Percentiles rank a stretch among this genome's conserved stretches.
These are phyloP conservation scores for Rhizophlyctis rosea DNA, from an alignment of 192 early-diverging fungal species.

Conservation along the genomic window DNA sequence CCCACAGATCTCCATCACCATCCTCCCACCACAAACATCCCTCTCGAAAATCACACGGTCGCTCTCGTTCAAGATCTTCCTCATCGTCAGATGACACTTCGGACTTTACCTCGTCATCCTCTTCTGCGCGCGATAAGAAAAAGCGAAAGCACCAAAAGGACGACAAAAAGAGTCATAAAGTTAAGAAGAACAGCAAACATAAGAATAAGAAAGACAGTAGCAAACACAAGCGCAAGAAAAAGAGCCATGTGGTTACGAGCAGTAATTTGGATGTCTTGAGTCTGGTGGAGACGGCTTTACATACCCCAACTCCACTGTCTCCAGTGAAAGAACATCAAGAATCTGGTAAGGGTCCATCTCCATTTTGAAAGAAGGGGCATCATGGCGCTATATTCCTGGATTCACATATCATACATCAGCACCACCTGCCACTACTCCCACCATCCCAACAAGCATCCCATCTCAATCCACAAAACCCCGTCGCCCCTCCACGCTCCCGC, in stretches of 20 bases:
- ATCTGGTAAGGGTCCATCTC: background rate
- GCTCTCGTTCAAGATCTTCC: conserved; percentile 2
- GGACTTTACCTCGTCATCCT: background rate
- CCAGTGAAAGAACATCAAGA: background rate
- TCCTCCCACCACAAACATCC: too few relatives aligned
- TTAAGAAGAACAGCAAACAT: conserved; percentile 1
- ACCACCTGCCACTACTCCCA: background rate
- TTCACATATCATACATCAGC: background rate
- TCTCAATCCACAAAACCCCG: background rate
- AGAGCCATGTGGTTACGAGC: background rate
- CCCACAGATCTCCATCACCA: too few relatives aligned
- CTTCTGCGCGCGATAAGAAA: conserved; percentile 5
- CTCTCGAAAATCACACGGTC: too few relatives aligned
- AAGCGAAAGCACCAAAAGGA: conserved; percentile 8
- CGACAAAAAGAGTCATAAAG: background rate
- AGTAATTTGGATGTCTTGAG: conserved; percentile 10
- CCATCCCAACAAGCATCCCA: background rate
- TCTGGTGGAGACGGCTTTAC: conserved; percentile 10
- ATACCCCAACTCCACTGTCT: background rate
- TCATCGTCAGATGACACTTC: background rate
- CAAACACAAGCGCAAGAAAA: conserved; percentile 4
- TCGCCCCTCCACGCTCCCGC: conserved; percentile 33
- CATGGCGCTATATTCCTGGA: background rate
- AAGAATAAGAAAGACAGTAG: background rate
- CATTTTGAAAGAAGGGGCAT: background rate